Evolutionary conservation across 2,329 filamentous ascomycete species (phyloP), one percentile per base, ranked within the genome.

Genomic region (Nothophoma quercina): DNA sequence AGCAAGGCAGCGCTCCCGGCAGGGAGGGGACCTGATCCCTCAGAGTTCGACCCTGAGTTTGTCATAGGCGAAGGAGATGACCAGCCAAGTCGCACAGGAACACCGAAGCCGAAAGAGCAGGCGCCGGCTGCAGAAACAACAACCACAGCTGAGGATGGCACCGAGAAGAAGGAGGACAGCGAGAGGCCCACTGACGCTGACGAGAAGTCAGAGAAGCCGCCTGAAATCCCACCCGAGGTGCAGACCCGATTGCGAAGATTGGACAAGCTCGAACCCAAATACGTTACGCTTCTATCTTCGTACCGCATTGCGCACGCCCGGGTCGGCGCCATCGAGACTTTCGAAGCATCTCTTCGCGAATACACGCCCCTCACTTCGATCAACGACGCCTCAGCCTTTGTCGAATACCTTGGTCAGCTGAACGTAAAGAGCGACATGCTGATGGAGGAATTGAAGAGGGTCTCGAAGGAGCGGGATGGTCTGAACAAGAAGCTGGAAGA

Each of bases 321-420:
- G 43, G 91, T 93, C 33, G 86, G 89, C 10, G 86, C 89, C 2
- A 96, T 98, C 67, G 95, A 98, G 69, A 89, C 91, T 0, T 99
- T 99, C 72, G 95, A 99, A 76, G 88, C 90, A 47, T 88, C 89
- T 0, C 81, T 99, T 7, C 90, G 91, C 64, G 95, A 99, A 71
- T 90, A 96, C 65, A 99, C 95, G 0, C 93, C 95, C 2, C 79
- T 98, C 28, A 90, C 90, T 4, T 93, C 91, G 13, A 96, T 99
- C 64, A 83, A 81, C 62, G 95, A 99, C 54, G 91, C 93, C 0
- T 85, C 86, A 45, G 88, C 92, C 2, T 81, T 99, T 26, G 84
- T 92, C 6, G 93, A 98, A 74, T 99, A 97, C 68, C 81, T 99
- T 22, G 91, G 88, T 63, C 91, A 97, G 73, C 77, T 96, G 32